These are phyloP conservation scores for Xylaria sp. DNA, from an alignment of 2,329 filamentous ascomycete species.

Conservation along the genomic window DNA sequence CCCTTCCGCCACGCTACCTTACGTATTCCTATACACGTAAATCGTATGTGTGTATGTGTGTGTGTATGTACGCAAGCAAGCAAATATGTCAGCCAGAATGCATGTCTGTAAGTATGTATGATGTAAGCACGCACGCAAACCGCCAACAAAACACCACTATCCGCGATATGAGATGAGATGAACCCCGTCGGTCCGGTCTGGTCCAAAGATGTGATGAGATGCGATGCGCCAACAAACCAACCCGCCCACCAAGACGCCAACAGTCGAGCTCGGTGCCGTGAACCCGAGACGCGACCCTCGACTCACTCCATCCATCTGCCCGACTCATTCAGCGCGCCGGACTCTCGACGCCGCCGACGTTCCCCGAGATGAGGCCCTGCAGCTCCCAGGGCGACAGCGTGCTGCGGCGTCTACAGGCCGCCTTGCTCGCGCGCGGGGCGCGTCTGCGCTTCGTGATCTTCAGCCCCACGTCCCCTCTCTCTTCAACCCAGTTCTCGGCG, in stretches of 20 bases:
- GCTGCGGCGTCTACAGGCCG: constrained; percentile 69
- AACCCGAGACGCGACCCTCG: background rate
- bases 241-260: background rate
- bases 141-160: background rate
- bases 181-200: too few species aligned
- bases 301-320: too few species aligned
- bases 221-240: background rate
- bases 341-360: constrained; percentile 40
- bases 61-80: too few species aligned
- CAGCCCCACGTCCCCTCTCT: background rate
- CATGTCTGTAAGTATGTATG: background rate
- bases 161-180: too few species aligned
- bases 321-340: constrained; percentile 28
- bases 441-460: constrained; percentile 32
- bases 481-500: too few species aligned
- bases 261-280: too few species aligned
- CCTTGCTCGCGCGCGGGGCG: constrained; percentile 58
- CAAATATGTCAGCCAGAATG: too few species aligned
- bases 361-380: constrained; percentile 67
- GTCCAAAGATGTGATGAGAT: background rate
- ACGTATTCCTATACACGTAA: background rate
- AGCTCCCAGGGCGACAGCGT: constrained; percentile 79
- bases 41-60: background rate
- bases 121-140: background rate
- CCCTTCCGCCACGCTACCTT: too few species aligned